A percentile compares a stretch with the other conserved stretches of the same genome.
phyloP scores from a whole-genome alignment of 1,284 basidiomycete genomes.

The Ceratobasidium sp. region DNA sequence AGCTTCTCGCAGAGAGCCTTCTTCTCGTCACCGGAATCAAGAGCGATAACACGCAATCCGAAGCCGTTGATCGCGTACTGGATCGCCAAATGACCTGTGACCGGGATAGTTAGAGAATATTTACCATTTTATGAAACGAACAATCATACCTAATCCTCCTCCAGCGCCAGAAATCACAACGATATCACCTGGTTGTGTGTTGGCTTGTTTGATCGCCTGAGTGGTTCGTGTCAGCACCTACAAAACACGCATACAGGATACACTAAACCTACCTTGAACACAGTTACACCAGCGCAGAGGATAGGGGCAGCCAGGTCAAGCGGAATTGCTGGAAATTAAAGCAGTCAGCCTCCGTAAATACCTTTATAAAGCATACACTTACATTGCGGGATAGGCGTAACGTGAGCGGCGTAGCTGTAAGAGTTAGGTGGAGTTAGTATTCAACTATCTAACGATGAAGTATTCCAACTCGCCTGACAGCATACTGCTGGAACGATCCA shows the following conservation, averaged over 20 bases:
- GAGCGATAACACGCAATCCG: conserved; percentile 84
- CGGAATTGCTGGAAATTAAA: conserved; percentile 58
- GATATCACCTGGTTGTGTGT: conserved; percentile 82
- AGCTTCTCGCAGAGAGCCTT: conserved; percentile 74
- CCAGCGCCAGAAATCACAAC: conserved; percentile 86
- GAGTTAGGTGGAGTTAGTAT: conserved; percentile 57
- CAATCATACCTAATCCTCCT: conserved; percentile 63
- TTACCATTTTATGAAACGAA: not conserved
- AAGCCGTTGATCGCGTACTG: conserved; percentile 80
- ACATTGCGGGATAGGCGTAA: conserved; percentile 38
- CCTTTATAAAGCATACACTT: not conserved
- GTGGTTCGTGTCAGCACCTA: conserved; percentile 63
- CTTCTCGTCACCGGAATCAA: conserved; percentile 85
- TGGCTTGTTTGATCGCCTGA: conserved; percentile 81
- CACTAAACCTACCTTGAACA: conserved; percentile 53
- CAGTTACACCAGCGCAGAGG: conserved; percentile 71
- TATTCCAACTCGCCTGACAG: conserved; percentile 63
- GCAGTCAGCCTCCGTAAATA: conserved; percentile 59
- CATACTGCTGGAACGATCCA: conserved; percentile 88
- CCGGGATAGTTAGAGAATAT: conserved; percentile 37
- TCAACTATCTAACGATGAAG: no score
- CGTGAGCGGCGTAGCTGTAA: conserved; percentile 36
- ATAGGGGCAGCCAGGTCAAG: conserved; percentile 29
- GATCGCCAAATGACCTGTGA: conserved; percentile 66
- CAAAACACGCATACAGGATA: not conserved